phyloP scores from a whole-genome alignment of 495 filamentous ascomycete genomes.

The Chaetomidium leptoderma region DNA sequence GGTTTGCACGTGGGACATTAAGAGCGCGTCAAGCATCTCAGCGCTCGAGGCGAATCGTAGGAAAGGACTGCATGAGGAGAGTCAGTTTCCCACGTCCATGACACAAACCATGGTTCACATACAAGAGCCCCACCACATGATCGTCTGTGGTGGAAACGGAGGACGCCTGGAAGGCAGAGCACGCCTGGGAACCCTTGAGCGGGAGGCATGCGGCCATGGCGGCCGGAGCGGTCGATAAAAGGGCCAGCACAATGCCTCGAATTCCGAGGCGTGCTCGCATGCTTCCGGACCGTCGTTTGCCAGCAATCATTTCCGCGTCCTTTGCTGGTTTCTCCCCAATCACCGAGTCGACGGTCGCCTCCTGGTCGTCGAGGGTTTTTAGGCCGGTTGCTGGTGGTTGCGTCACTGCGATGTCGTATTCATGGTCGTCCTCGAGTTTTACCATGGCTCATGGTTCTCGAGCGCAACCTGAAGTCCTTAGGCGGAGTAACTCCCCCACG shows the following conservation, averaged over 20 bases:
- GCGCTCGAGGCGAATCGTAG: slow-evolving; percentile 72
- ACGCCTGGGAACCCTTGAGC: slow-evolving; percentile 70
- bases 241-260: slow-evolving; percentile 17
- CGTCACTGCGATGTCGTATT: slow-evolving; percentile 18
- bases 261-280: slow-evolving; percentile 11
- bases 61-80: slow-evolving; percentile 64
- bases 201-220: slow-evolving; percentile 63
- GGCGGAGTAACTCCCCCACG: background rate
- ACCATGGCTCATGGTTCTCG: background rate
- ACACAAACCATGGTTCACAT: slow-evolving; percentile 38
- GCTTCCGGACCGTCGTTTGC: slow-evolving; percentile 7
- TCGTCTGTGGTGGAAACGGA: slow-evolving; percentile 75
- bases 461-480: background rate
- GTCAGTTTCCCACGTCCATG: slow-evolving; percentile 18
- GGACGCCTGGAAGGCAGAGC: slow-evolving; percentile 75
- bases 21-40: slow-evolving; percentile 70
- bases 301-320: slow-evolving; percentile 2
- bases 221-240: slow-evolving; percentile 22
- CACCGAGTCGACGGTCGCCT: slow-evolving; percentile 6
- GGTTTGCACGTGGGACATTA: slow-evolving; percentile 68
- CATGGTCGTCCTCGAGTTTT: slow-evolving; percentile 24
- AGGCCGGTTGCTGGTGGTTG: slow-evolving; percentile 9
- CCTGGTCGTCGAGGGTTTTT: background rate
- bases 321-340: background rate
- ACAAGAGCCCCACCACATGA: slow-evolving; percentile 68